Evolutionary conservation across 352 stramenopile genomes (phyloP), one percentile per base, ranked within the genome.

Genomic region (Pythium phragmiticola): DNA sequence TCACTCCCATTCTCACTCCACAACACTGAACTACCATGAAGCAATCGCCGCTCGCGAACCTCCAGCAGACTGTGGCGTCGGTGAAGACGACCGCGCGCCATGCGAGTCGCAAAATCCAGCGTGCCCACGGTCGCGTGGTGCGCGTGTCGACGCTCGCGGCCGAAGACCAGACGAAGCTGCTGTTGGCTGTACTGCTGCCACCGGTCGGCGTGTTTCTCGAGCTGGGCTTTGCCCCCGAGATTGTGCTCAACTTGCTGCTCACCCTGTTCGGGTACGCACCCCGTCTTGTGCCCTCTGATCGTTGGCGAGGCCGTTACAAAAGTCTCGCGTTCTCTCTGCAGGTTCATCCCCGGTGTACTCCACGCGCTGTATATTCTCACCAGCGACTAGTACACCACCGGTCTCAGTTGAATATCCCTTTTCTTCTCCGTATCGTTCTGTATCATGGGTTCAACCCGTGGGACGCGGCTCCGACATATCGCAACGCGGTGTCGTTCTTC

Each of bases 141-240:
- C 57, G 57, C 30, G 57, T 63, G 45, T 33, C 39, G 57, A 48
- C 33, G 46, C 13, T 56, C 43, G 36, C 33, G 33, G 34, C 57
- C 28, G 28, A 80, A 42, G 76, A 81, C 47, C 57, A 74, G 59
- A 66, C 71, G 58, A 67, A 65, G 33, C 62, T 83, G 48, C 61
- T 88, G 12, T 70, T 76, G 45, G 69, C 75, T 3, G 62, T 86
- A 58, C 34, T 84, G 49, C 57, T 85, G 28, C 56, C 63, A 11
- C 66, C 66, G 13, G 41, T 73, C 9, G 66, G 66, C 48, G 66
- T 73, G 8, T 70, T 63, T n/a, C 45, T 70, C 47, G 36, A 70
- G 43, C 42, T 47, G 8, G 66, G 66, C 17, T 70, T 57, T 33
- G 48, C 33, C 23, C 53, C 65, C 23, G 63, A 68, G 37, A 17